Conservation (phyloP, 495 filamentous ascomycete species). For the Penicillium coprophilum region DNA sequence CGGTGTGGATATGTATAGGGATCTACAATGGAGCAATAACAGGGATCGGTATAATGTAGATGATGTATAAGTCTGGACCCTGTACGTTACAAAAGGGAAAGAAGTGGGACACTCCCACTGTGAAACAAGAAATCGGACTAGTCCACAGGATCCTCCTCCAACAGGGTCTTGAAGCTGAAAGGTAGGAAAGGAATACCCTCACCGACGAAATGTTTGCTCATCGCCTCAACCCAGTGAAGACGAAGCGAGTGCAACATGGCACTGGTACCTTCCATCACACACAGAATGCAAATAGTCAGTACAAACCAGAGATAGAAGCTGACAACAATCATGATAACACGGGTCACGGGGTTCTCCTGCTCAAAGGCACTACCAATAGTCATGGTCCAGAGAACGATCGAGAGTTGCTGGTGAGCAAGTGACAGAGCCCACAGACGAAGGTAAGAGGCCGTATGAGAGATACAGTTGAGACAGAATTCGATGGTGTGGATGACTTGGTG, state of each 20-base stretch:
- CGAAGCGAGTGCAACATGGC: conserved; percentile 93
- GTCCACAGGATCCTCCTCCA: conserved; percentile 79
- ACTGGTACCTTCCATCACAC: conserved; percentile 81
- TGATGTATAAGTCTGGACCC: conserved; percentile 12
- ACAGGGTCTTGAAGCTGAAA: conserved; percentile 82
- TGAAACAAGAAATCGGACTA: conserved; percentile 22
- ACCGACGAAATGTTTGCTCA: conserved; percentile 98
- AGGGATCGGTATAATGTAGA: conserved; percentile 2
- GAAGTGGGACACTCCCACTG: not conserved
- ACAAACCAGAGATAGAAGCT: conserved; percentile 86
- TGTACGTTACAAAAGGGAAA: conserved; percentile 9
- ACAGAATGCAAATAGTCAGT: conserved; percentile 73
- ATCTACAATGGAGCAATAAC: conserved; percentile 4
- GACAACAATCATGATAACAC: conserved; percentile 74
- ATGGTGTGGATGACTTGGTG: conserved; percentile 99
- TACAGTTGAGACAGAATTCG: conserved; percentile 98
- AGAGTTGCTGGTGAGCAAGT: conserved; percentile 96
- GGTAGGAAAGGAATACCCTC: conserved; percentile 88
- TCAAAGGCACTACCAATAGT: conserved; percentile 75
- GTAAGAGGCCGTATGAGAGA: conserved; percentile 98
- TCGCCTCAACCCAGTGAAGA: conserved; percentile 99
- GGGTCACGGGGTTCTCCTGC: conserved; percentile 58
- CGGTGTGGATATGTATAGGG: not conserved
- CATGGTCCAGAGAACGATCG: conserved; percentile 95
- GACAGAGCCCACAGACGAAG: conserved; percentile 98